Conservation (phyloP, 1,139 yeast species). For the Kluyveromyces marxianus region DNA sequence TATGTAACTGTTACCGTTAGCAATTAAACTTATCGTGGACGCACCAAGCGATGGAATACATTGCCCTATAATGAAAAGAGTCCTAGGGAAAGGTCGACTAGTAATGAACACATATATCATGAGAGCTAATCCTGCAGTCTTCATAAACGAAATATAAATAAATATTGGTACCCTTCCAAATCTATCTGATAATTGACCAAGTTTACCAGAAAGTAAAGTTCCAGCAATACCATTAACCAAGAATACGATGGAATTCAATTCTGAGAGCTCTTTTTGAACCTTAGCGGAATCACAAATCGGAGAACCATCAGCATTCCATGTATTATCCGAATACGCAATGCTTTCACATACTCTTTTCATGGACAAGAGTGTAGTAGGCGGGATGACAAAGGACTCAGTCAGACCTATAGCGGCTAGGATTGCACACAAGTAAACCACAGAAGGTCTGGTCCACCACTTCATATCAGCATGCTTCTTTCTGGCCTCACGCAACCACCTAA, state of each 20-base stretch:
- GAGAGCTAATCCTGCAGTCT: constrained; percentile 9
- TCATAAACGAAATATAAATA: constrained; percentile 14
- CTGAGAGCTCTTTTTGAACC: constrained; percentile 27
- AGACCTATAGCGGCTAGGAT: constrained; percentile 19
- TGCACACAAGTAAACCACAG: constrained; percentile 23
- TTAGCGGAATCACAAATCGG: constrained; percentile 24
- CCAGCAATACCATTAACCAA: constrained; percentile 14
- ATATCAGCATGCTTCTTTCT: constrained; percentile 13
- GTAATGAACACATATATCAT: constrained; percentile 9
- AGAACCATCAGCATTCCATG: constrained; percentile 3
- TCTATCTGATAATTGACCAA: constrained; percentile 23
- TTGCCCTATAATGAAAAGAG: constrained; percentile 14
- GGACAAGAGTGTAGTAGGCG: constrained; percentile 27
- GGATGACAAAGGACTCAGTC: constrained; percentile 21
- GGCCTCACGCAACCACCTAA: constrained; percentile 19
- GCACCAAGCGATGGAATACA: constrained; percentile 30
- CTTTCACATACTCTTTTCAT: constrained; percentile 27
- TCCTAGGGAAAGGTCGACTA: background rate
- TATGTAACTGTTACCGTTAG: constrained; percentile 47
- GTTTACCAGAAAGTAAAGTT: constrained; percentile 18
- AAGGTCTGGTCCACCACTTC: constrained; percentile 30
- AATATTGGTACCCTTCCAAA: constrained; percentile 21
- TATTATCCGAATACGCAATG: constrained; percentile 6
- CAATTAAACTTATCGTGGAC: constrained; percentile 40
- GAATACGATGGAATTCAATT: constrained; percentile 19